Conservation (phyloP, 495 filamentous ascomycete species). For the Barbatosphaeria neglecta region DNA sequence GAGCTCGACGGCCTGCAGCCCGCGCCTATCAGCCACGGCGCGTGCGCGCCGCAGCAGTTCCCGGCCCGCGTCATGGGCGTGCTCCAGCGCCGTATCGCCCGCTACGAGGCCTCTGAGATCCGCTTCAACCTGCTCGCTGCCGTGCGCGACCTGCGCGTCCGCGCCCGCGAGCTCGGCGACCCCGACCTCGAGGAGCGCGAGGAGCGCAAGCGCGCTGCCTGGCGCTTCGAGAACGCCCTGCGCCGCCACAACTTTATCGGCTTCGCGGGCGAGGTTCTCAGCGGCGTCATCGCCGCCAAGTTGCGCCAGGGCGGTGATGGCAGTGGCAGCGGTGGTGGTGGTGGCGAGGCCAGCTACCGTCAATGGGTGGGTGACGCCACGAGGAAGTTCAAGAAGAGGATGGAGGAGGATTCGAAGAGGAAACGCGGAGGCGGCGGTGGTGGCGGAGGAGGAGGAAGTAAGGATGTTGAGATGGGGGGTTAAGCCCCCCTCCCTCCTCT, state of each 20-base stretch:
- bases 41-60: constrained; percentile 57
- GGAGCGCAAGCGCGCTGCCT: constrained; percentile 71
- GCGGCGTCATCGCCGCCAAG: constrained; percentile 67
- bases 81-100: constrained; percentile 66
- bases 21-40: constrained; percentile 78
- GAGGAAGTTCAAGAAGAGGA: constrained; percentile 55
- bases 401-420: constrained; percentile 36
- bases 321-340: too few species aligned
- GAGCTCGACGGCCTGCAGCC: constrained; percentile 93
- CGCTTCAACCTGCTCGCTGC: constrained; percentile 93
- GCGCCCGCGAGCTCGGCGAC: constrained; percentile 76
- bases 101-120: constrained; percentile 82
- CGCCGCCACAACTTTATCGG: constrained; percentile 92
- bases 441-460: constrained; percentile 31
- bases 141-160: constrained; percentile 63
- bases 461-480: background rate
- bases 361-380: constrained; percentile 73
- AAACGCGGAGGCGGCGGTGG: constrained; percentile 11
- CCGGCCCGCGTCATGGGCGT: constrained; percentile 77
- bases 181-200: constrained; percentile 63
- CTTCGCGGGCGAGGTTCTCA: constrained; percentile 83
- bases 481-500: background rate
- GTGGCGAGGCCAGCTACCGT: constrained; percentile 46
- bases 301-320: constrained; percentile 48
- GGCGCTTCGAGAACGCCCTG: constrained; percentile 94